These are phyloP conservation scores for Chlorella sorokiniana DNA, from an alignment of 139 green algal genomes.

Conservation along the genomic window DNA sequence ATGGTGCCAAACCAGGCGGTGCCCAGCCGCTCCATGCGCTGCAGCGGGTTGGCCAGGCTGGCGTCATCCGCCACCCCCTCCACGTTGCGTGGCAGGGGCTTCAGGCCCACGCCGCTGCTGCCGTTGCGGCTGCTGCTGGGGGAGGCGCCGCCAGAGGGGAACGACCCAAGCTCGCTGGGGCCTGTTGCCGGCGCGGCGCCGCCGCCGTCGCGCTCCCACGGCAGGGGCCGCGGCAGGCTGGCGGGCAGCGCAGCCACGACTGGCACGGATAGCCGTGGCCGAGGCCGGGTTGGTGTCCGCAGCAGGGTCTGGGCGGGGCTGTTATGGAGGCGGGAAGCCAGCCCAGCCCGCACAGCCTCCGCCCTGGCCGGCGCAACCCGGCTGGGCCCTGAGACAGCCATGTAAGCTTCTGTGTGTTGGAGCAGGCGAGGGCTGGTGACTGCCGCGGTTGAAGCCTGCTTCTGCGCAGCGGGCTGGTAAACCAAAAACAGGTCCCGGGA, in stretches of 20 bases:
- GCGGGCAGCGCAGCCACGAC: not conserved
- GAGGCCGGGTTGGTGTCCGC: not conserved
- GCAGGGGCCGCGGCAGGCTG: slow-evolving; percentile 19
- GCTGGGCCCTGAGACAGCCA: not conserved
- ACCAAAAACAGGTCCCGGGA: too few relatives aligned
- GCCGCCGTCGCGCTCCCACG: slow-evolving; percentile 4
- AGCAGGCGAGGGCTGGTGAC: too few relatives aligned
- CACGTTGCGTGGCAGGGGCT: slow-evolving; percentile 28
- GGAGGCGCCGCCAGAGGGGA: not conserved
- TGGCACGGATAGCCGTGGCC: not conserved
- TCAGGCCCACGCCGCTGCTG: slow-evolving; percentile 2
- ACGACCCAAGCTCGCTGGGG: not conserved
- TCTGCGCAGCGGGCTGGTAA: too few relatives aligned
- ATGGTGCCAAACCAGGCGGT: slow-evolving; percentile 93
- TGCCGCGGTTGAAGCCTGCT: too few relatives aligned
- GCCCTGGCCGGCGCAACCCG: not conserved
- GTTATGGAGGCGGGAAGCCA: not conserved
- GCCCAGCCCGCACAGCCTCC: not conserved
- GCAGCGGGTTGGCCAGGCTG: slow-evolving; percentile 40
- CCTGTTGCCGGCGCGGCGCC: not conserved
- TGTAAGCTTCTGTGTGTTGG: too few relatives aligned
- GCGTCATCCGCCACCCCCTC: slow-evolving; percentile 29
- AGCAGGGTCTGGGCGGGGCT: not conserved
- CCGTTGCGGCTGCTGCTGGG: not conserved
- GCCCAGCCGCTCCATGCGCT: slow-evolving; percentile 70